Conservation (phyloP, 345 rosid species). For the Gossypium sturtianum region DNA sequence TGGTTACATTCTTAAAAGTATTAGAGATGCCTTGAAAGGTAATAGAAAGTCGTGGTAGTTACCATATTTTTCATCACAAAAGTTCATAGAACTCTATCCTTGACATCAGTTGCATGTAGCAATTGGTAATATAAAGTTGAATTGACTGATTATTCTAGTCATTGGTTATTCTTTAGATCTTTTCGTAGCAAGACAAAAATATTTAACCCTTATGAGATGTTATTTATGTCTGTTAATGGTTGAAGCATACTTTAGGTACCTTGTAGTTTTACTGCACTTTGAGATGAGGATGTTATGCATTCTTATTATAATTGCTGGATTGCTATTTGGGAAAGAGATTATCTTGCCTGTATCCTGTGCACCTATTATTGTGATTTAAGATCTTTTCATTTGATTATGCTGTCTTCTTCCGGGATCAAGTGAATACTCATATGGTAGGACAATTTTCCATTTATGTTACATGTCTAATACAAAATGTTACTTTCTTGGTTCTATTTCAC, state of each 20-base stretch:
- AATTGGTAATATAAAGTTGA: not conserved
- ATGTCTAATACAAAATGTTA: not conserved
- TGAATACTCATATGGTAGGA: not conserved
- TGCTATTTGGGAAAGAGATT: not conserved
- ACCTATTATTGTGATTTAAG: not conserved
- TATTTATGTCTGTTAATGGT: not conserved
- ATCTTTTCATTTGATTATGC: not conserved
- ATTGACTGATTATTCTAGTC: not conserved
- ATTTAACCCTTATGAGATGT: not conserved
- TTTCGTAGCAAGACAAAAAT: not conserved
- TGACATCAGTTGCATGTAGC: not conserved
- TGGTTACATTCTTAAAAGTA: not conserved
- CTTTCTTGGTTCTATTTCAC: constrained; percentile 22
- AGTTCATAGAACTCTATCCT: not conserved
- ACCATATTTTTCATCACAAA: not conserved
- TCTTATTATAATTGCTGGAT: not conserved
- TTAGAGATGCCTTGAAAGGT: not conserved
- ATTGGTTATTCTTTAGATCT: not conserved
- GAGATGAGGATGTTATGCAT: not conserved
- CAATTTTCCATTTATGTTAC: not conserved
- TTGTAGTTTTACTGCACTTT: not conserved
- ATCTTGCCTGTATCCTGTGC: not conserved
- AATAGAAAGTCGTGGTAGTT: not conserved
- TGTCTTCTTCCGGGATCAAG: constrained; percentile 5
- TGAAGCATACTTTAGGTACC: not conserved